Conservation (phyloP, 352 stramenopile species). For the Aphanomyces astaci region DNA sequence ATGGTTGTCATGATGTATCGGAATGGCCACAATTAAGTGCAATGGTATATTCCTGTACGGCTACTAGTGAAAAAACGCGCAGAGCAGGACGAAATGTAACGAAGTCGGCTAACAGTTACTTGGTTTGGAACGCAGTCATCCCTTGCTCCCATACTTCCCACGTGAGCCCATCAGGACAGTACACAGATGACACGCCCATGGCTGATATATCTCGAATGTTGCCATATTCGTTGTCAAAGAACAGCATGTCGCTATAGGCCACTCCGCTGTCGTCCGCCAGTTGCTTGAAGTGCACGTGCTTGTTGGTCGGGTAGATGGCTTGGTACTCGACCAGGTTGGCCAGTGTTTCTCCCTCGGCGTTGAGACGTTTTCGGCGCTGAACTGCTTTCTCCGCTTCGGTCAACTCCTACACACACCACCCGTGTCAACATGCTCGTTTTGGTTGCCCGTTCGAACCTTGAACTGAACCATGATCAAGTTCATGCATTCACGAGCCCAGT, state of each 20-base stretch:
- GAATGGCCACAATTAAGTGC: too few relatives aligned
- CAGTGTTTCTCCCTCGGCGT: conserved; percentile 30
- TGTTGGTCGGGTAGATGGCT: conserved; percentile 80
- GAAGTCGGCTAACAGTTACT: not conserved
- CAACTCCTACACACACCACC: too few relatives aligned
- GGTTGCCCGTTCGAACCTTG: not conserved
- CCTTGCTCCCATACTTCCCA: conserved; percentile 54
- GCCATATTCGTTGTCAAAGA: conserved; percentile 91
- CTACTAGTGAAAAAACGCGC: too few relatives aligned
- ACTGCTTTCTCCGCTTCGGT: not conserved
- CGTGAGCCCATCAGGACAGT: conserved; percentile 70
- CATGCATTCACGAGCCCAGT: conserved; percentile 75
- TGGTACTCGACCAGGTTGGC: conserved; percentile 62
- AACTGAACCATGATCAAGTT: conserved; percentile 51
- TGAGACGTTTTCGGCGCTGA: conserved; percentile 23
- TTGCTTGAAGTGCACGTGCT: conserved; percentile 87
- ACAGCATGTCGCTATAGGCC: conserved; percentile 92
- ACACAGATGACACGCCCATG: conserved; percentile 67
- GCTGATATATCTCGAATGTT: conserved; percentile 64
- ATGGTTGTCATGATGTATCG: too few relatives aligned
- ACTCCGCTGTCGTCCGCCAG: conserved; percentile 85
- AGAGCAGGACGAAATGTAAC: too few relatives aligned
- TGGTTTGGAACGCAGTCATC: conserved; percentile 55
- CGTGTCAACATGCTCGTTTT: not conserved
- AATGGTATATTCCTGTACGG: too few relatives aligned